Base-by-base conservation (phyloP, 139 green algal species). In the Desmodesmus armatus region DNA sequence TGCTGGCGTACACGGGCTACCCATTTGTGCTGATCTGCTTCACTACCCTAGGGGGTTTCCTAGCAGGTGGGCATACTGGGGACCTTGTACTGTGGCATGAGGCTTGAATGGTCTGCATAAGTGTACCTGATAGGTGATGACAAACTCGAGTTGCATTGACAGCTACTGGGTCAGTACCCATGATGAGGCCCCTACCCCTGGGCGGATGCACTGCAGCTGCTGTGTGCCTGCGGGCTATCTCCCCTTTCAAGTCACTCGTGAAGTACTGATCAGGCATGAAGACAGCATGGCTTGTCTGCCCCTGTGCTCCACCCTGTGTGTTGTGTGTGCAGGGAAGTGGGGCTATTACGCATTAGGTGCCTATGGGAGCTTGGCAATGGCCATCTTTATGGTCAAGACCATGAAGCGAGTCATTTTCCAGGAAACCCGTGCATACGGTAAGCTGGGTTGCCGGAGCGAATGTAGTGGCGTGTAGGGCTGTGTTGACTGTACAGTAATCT, bases 321-420 rank as follows among this genome's bases (percentile, higher is more conserved):
- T 13, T 78, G 13, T 67, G 29, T 5, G 3, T 67, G 73, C 85
- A 91, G 94, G 93, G 13, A 80, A 84, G 6, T 92, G 88, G 74
- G 88, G 83, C 0, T 98, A 95, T 80, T 93, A 94, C 25, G 84
- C 41, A 0, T 67, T 88, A 9, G 95, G 95, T 89, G 67, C 90
- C 17, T 99, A 98, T 87, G 91, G 93, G 47, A 92, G 88, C 63
- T 51, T 97, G 3, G 95, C 89, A 85, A 95, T 93, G 85, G 95
- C 91, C 2, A 79, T 98, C 0, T 99, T 99, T 89, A 87, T 99
- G 40, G 96, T 99, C 37, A 92, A 96, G 31, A 98, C 95, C 21
- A 93, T 99, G 90, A 99, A 99, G 88, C 89, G 97, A 1, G 88
- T 97, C 41, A 91, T 99, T 40, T 96, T 98, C 84, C 89, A 94